These are phyloP conservation scores for Hanseniaspora occidentalis DNA, from an alignment of 805 yeast species.

Conservation along the genomic window DNA sequence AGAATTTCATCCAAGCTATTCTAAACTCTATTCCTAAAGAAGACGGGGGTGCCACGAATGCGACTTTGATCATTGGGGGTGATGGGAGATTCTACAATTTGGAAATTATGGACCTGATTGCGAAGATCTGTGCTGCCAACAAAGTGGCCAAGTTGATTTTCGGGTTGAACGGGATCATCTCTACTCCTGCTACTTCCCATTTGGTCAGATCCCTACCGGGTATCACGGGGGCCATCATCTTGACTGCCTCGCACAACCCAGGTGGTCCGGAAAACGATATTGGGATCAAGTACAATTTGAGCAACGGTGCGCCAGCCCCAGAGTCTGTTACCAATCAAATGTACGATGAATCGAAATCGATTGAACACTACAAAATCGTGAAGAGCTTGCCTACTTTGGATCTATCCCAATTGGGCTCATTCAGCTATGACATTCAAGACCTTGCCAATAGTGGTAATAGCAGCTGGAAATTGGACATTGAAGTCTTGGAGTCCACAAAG, in stretches of 20 bases:
- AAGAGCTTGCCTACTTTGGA: slow-evolving; percentile 54
- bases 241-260: slow-evolving; percentile 96
- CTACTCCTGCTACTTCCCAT: slow-evolving; percentile 96
- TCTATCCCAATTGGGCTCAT: slow-evolving; percentile 41
- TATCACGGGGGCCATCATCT: slow-evolving; percentile 87
- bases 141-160: slow-evolving; percentile 76
- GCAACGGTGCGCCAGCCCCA: slow-evolving; percentile 98
- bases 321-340: slow-evolving; percentile 85
- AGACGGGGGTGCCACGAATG: slow-evolving; percentile 41
- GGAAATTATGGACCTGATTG: slow-evolving; percentile 67
- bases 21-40: slow-evolving; percentile 75
- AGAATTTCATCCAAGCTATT: slow-evolving; percentile 84
- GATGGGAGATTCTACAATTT: slow-evolving; percentile 92
- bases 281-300: slow-evolving; percentile 90
- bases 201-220: slow-evolving; percentile 58
- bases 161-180: slow-evolving; percentile 69
- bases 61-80: slow-evolving; percentile 87
- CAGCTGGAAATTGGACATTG: slow-evolving; percentile 42
- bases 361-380: slow-evolving; percentile 49
- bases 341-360: slow-evolving; percentile 49
- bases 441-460: slow-evolving; percentile 29
- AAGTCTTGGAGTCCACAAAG: slow-evolving; percentile 69
- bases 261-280: slow-evolving; percentile 90
- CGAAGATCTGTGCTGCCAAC: slow-evolving; percentile 78
- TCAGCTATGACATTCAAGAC: slow-evolving; percentile 7